These are phyloP conservation scores for Neurospora cerealis DNA, from an alignment of 495 filamentous ascomycete species.

Conservation along the genomic window DNA sequence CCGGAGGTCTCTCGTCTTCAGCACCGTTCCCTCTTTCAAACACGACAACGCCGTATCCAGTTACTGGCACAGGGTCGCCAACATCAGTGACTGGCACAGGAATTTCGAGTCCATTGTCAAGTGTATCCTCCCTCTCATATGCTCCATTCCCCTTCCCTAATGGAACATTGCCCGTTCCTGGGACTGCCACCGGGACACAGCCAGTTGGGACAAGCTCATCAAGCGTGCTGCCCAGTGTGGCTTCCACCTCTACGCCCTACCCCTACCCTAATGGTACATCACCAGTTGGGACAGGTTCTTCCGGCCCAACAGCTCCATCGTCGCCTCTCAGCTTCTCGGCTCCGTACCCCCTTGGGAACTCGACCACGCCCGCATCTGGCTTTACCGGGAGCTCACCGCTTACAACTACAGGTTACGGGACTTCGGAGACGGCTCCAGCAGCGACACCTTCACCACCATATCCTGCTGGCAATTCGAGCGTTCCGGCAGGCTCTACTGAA, in stretches of 20 bases:
- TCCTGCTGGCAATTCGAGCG: not conserved
- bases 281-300: not conserved
- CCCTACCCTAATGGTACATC: not conserved
- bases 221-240: not conserved
- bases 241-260: not conserved
- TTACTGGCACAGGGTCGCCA: not conserved
- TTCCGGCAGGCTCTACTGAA: not conserved
- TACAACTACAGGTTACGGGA: not conserved
- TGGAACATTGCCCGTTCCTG: not conserved
- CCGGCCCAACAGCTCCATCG: not conserved
- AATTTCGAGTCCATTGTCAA: not conserved
- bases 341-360: conserved; percentile 4
- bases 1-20: conserved; percentile 5
- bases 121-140: not conserved
- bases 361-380: not conserved
- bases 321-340: not conserved
- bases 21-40: conserved; percentile 23
- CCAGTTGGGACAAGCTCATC: not conserved
- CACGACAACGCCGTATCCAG: conserved; percentile 6
- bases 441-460: not conserved
- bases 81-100: not conserved
- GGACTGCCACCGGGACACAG: not conserved
- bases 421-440: not conserved
- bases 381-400: not conserved
- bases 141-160: conserved; percentile 1